Evolutionary conservation across 805 yeast species (phyloP).

Genomic region (Teunomyces tritomae): DNA sequence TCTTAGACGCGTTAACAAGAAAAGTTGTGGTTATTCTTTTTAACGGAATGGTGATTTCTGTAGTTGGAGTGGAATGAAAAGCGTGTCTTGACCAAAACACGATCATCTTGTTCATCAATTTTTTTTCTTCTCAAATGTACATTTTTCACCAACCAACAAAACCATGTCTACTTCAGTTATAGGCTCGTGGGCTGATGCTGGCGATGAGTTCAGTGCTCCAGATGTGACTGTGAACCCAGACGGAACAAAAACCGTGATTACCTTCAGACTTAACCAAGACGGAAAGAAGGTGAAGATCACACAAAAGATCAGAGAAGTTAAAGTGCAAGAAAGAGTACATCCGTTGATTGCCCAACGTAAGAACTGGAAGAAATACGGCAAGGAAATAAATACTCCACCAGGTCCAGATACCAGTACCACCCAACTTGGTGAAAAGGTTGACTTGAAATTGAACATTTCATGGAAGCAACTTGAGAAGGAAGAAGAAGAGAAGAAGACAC

Average conservation of each 20-base stretch:
- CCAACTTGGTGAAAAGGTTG: slow-evolving; percentile 81
- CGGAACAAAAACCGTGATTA: slow-evolving; percentile 85
- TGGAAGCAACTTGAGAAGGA: slow-evolving; percentile 79
- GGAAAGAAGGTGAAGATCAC: slow-evolving; percentile 87
- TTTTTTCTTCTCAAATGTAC: not conserved
- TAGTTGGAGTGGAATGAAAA: not conserved
- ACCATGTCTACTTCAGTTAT: slow-evolving; percentile 35
- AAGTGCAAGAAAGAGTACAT: slow-evolving; percentile 77
- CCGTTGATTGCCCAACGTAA: slow-evolving; percentile 84
- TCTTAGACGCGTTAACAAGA: too few relatives aligned
- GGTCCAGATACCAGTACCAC: slow-evolving; percentile 92
- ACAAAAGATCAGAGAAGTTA: slow-evolving; percentile 75
- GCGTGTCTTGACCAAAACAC: not conserved
- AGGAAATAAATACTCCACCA: slow-evolving; percentile 64
- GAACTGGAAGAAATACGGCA: slow-evolving; percentile 86
- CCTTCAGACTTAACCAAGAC: slow-evolving; percentile 68
- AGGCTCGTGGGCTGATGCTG: slow-evolving; percentile 70
- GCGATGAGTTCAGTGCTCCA: slow-evolving; percentile 70
- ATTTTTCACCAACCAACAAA: slow-evolving; percentile 7
- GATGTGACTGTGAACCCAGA: slow-evolving; percentile 75
- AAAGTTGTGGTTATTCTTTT: not conserved
- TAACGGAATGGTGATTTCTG: not conserved
- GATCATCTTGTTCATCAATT: not conserved
- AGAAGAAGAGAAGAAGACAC: slow-evolving; percentile 56
- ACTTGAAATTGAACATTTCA: slow-evolving; percentile 66